Percentiles rank a stretch among this genome's conserved stretches.
phyloP scores from a whole-genome alignment of 257 asterid species.

The Nicotiana sylvestris region DNA sequence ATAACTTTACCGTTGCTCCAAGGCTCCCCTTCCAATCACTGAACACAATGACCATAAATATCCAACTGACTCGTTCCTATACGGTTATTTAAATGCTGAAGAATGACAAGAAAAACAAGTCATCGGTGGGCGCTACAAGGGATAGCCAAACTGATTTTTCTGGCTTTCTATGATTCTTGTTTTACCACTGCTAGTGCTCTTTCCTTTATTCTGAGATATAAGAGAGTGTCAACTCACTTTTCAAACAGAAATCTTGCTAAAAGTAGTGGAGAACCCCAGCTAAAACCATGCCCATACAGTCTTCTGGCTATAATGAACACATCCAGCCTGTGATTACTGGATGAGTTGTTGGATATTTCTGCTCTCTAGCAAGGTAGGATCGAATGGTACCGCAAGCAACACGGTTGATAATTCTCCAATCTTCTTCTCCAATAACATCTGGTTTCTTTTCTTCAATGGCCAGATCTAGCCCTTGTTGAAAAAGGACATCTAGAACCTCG shows the following conservation, averaged over 20 bases:
- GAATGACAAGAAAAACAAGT: neutral
- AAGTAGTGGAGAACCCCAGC: too few relatives aligned
- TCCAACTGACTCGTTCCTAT: constrained; percentile 7
- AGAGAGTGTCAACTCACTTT: neutral
- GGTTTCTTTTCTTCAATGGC: too few relatives aligned
- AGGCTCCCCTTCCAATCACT: neutral
- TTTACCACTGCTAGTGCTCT: neutral
- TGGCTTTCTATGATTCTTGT: neutral
- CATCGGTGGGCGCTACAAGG: neutral
- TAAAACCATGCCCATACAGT: too few relatives aligned
- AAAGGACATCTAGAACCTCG: too few relatives aligned
- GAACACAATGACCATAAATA: neutral
- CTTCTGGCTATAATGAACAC: neutral
- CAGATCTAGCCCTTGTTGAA: too few relatives aligned
- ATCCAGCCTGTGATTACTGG: neutral
- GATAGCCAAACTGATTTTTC: neutral
- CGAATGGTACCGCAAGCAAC: too few relatives aligned
- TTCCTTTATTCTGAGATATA: constrained; percentile 4
- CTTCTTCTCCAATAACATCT: too few relatives aligned
- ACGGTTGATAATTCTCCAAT: too few relatives aligned
- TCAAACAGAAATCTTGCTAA: neutral
- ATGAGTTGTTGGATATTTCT: too few relatives aligned
- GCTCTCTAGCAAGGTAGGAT: too few relatives aligned
- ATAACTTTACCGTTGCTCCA: too few relatives aligned
- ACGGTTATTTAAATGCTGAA: neutral